phyloP scores from a whole-genome alignment of 495 filamentous ascomycete species.

The Aspergillus avenaceus region DNA sequence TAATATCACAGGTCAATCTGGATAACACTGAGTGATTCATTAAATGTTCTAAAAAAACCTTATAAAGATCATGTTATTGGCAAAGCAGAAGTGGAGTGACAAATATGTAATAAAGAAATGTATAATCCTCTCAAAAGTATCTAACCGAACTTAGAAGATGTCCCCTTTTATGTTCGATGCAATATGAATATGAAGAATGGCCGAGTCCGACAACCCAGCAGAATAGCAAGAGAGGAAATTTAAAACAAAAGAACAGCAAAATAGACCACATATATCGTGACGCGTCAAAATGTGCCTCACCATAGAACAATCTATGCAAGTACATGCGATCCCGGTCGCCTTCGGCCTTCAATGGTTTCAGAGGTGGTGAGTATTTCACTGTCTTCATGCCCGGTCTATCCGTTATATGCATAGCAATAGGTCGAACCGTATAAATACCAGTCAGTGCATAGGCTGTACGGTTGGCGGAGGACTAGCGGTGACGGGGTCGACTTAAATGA shows the following conservation, averaged over 20 bases:
- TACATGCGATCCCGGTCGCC: not conserved
- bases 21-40: too few relatives aligned
- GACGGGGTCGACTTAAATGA: slow-evolving; percentile 1
- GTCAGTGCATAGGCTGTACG: not conserved
- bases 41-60: too few relatives aligned
- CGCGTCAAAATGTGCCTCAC: slow-evolving; percentile 8
- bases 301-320: not conserved
- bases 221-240: not conserved
- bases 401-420: not conserved
- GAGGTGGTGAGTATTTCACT: not conserved
- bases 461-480: not conserved
- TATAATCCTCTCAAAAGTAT: slow-evolving; percentile 1
- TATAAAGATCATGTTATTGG: too few relatives aligned
- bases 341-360: not conserved
- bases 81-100: not conserved
- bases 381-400: not conserved
- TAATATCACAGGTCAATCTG: too few relatives aligned
- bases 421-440: not conserved
- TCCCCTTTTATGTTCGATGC: slow-evolving; percentile 5
- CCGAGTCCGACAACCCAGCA: not conserved
- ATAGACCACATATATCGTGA: slow-evolving; percentile 9
- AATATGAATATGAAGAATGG: not conserved
- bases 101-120: not conserved
- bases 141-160: slow-evolving; percentile 5
- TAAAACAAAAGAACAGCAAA: not conserved